Percentiles rank a stretch among this genome's conserved stretches.
phyloP scores from a whole-genome alignment of 2,329 filamentous ascomycete species.

The Graphium sp. region DNA sequence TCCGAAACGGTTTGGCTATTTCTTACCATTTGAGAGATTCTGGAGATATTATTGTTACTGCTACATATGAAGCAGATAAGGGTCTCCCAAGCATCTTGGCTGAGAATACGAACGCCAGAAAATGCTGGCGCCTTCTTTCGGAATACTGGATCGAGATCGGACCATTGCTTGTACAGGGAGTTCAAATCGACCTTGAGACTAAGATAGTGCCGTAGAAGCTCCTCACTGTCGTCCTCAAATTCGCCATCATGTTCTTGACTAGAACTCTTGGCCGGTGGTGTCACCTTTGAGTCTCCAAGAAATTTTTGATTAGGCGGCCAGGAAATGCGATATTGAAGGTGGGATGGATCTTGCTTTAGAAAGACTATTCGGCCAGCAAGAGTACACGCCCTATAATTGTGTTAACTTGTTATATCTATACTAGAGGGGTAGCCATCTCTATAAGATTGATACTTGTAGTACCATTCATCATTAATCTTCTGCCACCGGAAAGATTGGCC shows the following conservation, averaged over 20 bases:
- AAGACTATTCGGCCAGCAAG: conserved; percentile 74
- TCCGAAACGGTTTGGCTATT: background rate
- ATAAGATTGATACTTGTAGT: conserved; percentile 6
- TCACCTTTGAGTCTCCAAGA: background rate
- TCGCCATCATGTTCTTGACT: conserved; percentile 11
- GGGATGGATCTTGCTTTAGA: conserved; percentile 62
- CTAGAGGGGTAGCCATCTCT: background rate
- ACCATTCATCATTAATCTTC: conserved; percentile 76
- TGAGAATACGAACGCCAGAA: conserved; percentile 77
- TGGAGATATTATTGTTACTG: conserved; percentile 93
- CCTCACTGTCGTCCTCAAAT: conserved; percentile 48
- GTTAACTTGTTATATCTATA: conserved; percentile 3
- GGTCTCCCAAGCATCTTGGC: conserved; percentile 92
- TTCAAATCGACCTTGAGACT: conserved; percentile 66
- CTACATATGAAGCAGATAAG: conserved; percentile 93
- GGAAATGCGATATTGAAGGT: conserved; percentile 66
- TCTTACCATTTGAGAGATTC: conserved; percentile 83
- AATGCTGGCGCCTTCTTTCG: conserved; percentile 74
- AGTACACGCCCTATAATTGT: conserved; percentile 51
- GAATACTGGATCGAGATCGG: conserved; percentile 71
- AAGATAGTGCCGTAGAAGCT: conserved; percentile 69
- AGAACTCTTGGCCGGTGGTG: conserved; percentile 7
- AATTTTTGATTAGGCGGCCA: no score
- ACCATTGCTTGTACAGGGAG: conserved; percentile 75
- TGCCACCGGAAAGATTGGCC: conserved; percentile 96